Conservation (phyloP, 345 rosid species). For the Citrus australasica region DNA sequence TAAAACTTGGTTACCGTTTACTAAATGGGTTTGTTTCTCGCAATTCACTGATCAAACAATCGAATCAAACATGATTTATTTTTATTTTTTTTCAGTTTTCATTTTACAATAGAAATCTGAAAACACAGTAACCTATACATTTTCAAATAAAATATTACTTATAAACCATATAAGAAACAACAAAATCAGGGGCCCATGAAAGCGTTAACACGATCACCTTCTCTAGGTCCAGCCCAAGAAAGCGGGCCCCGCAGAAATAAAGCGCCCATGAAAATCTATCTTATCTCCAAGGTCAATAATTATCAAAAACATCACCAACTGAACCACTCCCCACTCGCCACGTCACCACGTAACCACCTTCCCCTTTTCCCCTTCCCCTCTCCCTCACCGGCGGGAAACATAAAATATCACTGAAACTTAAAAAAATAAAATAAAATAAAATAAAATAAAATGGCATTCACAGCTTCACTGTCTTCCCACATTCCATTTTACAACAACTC, state of each 20-base stretch:
- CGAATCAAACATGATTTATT: no score
- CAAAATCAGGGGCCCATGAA: no score
- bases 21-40: no score
- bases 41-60: no score
- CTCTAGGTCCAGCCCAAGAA: not conserved
- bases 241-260: conserved; percentile 36
- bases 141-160: no score
- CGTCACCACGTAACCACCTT: not conserved
- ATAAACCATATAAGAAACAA: no score
- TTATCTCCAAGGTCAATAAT: conserved; percentile 22
- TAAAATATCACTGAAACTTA: not conserved
- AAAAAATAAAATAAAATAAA: no score
- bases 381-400: conserved; percentile 25
- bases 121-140: no score
- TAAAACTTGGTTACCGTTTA: no score
- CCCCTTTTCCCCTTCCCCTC: not conserved
- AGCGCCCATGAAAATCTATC: conserved; percentile 15
- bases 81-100: no score
- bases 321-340: not conserved
- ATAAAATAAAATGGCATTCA: conserved; percentile 54
- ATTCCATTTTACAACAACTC: conserved; percentile 20
- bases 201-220: no score
- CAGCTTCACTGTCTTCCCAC: conserved; percentile 51
- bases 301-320: not conserved
- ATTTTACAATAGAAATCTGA: no score